A percentile compares a stretch with the other conserved stretches of the same genome.
Conservation (phyloP, 164 flowering plant genomes). For the Magnolia officinalis region DNA sequence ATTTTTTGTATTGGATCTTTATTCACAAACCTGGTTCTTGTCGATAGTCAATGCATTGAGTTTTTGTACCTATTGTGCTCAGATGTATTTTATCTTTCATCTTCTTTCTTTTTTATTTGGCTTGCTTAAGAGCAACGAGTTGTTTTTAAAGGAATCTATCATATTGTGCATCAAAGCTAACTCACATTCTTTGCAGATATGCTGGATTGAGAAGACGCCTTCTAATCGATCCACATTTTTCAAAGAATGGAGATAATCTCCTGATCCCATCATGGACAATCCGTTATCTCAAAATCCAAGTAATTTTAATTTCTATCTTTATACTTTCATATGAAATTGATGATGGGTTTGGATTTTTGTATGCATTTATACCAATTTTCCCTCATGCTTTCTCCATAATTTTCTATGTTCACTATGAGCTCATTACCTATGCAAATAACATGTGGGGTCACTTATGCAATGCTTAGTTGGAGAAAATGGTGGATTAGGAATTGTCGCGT, state of each 20-base stretch:
- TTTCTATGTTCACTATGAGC: background rate
- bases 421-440: constrained; percentile 62
- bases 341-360: background rate
- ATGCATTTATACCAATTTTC: background rate
- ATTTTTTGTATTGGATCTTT: background rate
- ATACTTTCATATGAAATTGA: background rate
- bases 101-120: too few relatives aligned
- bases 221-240: constrained; percentile 65
- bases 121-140: background rate
- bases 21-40: background rate
- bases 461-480: constrained; percentile 90
- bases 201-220: constrained; percentile 77
- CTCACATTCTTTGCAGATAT: constrained; percentile 43
- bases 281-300: constrained; percentile 95
- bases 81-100: too few relatives aligned
- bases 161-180: background rate
- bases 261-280: constrained; percentile 68
- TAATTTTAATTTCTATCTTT: constrained; percentile 13
- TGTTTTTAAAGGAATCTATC: background rate
- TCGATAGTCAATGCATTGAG: background rate
- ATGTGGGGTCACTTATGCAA: constrained; percentile 87
- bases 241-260: constrained; percentile 58
- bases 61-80: background rate
- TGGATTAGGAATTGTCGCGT: constrained; percentile 89
- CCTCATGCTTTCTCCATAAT: background rate